Base-by-base conservation (phyloP, 441 rosid species). In the Melianthus villosus region DNA sequence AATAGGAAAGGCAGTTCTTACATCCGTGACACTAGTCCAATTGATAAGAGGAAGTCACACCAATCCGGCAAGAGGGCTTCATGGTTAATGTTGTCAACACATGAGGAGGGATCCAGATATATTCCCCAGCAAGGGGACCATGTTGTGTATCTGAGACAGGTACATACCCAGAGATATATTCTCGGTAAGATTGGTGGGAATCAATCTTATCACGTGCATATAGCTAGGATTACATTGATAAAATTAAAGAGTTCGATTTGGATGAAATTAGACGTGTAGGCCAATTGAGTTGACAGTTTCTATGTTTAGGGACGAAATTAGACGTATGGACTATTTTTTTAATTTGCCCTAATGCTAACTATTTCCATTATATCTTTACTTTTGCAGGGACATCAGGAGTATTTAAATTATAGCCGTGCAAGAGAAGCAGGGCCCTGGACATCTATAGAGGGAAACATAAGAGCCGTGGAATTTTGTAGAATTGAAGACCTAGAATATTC, bases 121-220 rank as follows among this genome's bases (percentile, higher is more conserved):
- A 71, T 79, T 36, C 84, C 91, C 12, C 91, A 79, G 70, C 67
- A 71, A 39, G 79, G 77, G 5, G 91, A 79, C 38, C 79, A 66
- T 60, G 84, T 79, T 53, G 67, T 73, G 48, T 76, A 73, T 61
- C 55, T 73, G 54, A 70, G 71, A 67, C 84, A 79, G 77, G 91
- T 69, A 57, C 22, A n/a, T n/a, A n/a, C n/a, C n/a, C n/a, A n/a
- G n/a, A n/a, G n/a, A n/a, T n/a, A n/a, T n/a, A n/a, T n/a, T n/a
- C n/a, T n/a, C n/a, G n/a, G n/a, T n/a, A n/a, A n/a, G n/a, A n/a
- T n/a, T n/a, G n/a, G n/a, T n/a, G n/a, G n/a, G n/a, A n/a, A n/a
- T n/a, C n/a, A n/a, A n/a, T n/a, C n/a, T n/a, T n/a, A n/a, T n/a
- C n/a, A n/a, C n/a, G n/a, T n/a, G n/a, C n/a, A n/a, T n/a, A n/a